Base-by-base conservation (phyloP, 345 rosid genomes). In the Cochlearia excelsa region DNA sequence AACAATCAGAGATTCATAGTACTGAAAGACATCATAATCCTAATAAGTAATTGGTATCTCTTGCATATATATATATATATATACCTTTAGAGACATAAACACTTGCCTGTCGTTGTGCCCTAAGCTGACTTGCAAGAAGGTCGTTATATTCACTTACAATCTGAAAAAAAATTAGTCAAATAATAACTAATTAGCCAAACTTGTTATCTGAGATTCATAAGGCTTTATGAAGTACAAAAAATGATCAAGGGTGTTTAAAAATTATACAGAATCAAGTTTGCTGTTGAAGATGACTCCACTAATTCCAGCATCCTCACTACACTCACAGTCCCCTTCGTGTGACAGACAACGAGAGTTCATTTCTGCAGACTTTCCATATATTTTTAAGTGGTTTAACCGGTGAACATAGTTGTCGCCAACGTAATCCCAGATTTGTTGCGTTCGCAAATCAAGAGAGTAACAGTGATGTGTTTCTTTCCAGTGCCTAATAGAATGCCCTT, bases 341-440 rank as follows among this genome's bases (percentile, higher is more conserved):
- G 87, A 78, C 56, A 45, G 51, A 56, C 95, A 92, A 50, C 49
- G 78, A 29, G 61, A 58, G 64, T 71, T 80, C 76, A 81, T 80
- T 70, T 85, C 95, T 7, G 66, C 74, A 16, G 79, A 74, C 70
- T 89, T 89, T 26, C 81, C 95, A 69, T 93, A 94, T 67, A 77
- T 75, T 83, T 81, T 89, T 38, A 92, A 89, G 51, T 89, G 99
- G 85, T 85, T 93, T 45, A 93, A 78, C 26, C 99, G 80, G 67
- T 93, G 97, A 63, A 87, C 97, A 59, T 89, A 93, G 68, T 62
- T 81, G 73, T 93, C 99, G 57, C 99, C 97, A 70, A 85, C 95
- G 67, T 93, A 93, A 77, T 93, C 97, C 96, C 97, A 89, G 29
- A 93, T 89, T 74, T 93, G 96, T 42, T 89, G 92, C 39, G 97